phyloP scores from a whole-genome alignment of 495 filamentous ascomycete species.

The Lasiosphaeria hispida region DNA sequence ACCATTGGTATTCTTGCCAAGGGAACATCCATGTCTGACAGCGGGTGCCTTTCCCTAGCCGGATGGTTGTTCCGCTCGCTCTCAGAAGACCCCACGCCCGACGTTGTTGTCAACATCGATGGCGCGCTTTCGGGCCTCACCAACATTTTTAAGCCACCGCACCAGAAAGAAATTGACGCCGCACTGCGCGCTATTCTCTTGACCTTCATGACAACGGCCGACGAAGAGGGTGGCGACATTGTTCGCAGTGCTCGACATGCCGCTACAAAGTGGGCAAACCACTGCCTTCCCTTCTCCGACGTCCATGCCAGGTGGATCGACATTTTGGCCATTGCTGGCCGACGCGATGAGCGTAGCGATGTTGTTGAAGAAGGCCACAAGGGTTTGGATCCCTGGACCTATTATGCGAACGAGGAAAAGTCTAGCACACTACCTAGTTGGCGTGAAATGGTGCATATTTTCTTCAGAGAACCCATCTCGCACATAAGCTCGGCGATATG shows the following conservation, averaged over 20 bases:
- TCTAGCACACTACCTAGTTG: constrained; percentile 44
- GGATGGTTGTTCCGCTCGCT: constrained; percentile 79
- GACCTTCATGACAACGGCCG: constrained; percentile 62
- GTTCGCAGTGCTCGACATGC: constrained; percentile 72
- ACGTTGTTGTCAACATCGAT: constrained; percentile 82
- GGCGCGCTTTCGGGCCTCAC: constrained; percentile 76
- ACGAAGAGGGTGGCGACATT: constrained; percentile 50
- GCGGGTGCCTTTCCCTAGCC: constrained; percentile 57
- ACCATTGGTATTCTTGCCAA: constrained; percentile 77
- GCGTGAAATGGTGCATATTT: constrained; percentile 41
- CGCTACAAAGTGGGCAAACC: constrained; percentile 84
- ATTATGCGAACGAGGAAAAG: constrained; percentile 38
- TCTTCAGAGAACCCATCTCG: constrained; percentile 43
- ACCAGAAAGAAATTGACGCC: constrained; percentile 30
- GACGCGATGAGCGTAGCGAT: constrained; percentile 66
- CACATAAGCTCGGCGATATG: constrained; percentile 20
- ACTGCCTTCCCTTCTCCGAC: constrained; percentile 78
- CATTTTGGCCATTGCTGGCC: constrained; percentile 69
- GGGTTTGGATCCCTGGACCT: constrained; percentile 64
- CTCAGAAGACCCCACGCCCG: constrained; percentile 72
- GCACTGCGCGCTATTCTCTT: constrained; percentile 55
- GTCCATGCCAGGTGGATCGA: constrained; percentile 83
- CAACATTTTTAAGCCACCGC: constrained; percentile 47
- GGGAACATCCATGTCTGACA: constrained; percentile 45
- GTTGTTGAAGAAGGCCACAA: constrained; percentile 86